A percentile compares a stretch with the other conserved stretches of the same genome.
phyloP scores from a whole-genome alignment of 352 stramenopile species.

The Pelagophyceae sp. region DNA sequence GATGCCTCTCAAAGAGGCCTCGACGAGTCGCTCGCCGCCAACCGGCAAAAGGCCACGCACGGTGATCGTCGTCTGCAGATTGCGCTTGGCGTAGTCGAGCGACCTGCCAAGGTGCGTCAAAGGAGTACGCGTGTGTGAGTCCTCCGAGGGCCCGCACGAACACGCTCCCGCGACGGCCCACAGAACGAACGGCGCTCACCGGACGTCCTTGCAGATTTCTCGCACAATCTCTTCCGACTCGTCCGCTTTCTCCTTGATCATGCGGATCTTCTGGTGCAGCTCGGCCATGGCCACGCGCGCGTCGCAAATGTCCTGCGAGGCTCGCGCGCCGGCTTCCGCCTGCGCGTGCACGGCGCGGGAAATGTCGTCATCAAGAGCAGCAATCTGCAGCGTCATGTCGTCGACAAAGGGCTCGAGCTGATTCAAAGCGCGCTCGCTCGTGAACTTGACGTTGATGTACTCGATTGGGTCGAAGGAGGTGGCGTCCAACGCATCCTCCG shows the following conservation, averaged over 20 bases:
- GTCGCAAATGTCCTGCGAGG: constrained; percentile 41
- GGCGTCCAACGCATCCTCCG: constrained; percentile 68
- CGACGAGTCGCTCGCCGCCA: background rate
- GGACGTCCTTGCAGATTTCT: constrained; percentile 95
- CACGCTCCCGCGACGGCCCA: too few species aligned
- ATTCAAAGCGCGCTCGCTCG: constrained; percentile 62
- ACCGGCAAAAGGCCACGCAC: too few species aligned
- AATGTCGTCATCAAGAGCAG: constrained; percentile 58
- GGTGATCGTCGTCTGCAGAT: constrained; percentile 89
- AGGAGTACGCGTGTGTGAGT: too few species aligned
- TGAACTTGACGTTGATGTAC: constrained; percentile 83
- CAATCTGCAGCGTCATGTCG: background rate
- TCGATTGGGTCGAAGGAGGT: constrained; percentile 76
- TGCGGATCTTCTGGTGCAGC: constrained; percentile 78
- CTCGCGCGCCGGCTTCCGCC: constrained; percentile 37
- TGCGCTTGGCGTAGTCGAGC: constrained; percentile 91
- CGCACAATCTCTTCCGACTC: constrained; percentile 91
- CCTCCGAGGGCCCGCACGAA: too few species aligned
- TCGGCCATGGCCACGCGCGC: constrained; percentile 66
- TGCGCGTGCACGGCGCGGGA: constrained; percentile 41
- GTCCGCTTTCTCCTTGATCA: constrained; percentile 83
- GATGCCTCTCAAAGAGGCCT: too few species aligned
- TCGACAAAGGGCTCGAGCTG: constrained; percentile 7
- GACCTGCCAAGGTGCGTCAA: too few species aligned
- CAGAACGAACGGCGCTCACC: too few species aligned